These are phyloP conservation scores for Glycine tomentella DNA, from an alignment of 306 rosid species.

Conservation along the genomic window DNA sequence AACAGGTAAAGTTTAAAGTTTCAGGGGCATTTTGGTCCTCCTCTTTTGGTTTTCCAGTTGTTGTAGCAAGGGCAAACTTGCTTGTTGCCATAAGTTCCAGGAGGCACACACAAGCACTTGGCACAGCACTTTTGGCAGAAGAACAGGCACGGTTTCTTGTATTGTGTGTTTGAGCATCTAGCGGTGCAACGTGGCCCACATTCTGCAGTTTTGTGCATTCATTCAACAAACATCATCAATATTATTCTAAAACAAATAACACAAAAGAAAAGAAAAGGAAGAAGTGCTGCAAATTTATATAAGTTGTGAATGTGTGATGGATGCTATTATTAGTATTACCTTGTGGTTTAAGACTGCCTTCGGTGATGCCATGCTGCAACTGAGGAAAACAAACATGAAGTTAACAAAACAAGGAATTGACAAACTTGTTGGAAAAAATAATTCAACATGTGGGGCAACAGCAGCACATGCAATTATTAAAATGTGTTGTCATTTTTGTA, in stretches of 20 bases:
- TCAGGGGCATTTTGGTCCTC: conserved; percentile 95
- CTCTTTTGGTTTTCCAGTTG: conserved; percentile 86
- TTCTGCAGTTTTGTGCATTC: conserved; percentile 53
- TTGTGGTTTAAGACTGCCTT: conserved; percentile 82
- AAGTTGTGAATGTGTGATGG: not conserved
- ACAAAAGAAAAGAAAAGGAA: not conserved
- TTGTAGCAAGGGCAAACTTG: conserved; percentile 83
- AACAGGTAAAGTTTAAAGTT: not conserved
- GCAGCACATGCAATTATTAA: not conserved
- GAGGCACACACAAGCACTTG: conserved; percentile 82
- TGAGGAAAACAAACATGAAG: not conserved
- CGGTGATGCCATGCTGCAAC: conserved; percentile 63
- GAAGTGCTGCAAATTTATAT: not conserved
- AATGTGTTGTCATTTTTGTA: not conserved
- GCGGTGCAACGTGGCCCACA: conserved; percentile 64
- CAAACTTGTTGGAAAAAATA: not conserved
- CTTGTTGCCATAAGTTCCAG: conserved; percentile 82
- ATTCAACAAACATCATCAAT: not conserved
- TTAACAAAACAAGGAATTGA: not conserved
- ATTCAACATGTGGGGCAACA: not conserved
- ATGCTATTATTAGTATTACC: conserved; percentile 56
- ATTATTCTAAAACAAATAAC: not conserved
- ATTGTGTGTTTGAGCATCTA: conserved; percentile 79
- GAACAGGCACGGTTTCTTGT: conserved; percentile 82
- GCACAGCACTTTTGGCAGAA: conserved; percentile 82